Conservation (phyloP, 305 asterid species). For the Fraxinus greggii region DNA sequence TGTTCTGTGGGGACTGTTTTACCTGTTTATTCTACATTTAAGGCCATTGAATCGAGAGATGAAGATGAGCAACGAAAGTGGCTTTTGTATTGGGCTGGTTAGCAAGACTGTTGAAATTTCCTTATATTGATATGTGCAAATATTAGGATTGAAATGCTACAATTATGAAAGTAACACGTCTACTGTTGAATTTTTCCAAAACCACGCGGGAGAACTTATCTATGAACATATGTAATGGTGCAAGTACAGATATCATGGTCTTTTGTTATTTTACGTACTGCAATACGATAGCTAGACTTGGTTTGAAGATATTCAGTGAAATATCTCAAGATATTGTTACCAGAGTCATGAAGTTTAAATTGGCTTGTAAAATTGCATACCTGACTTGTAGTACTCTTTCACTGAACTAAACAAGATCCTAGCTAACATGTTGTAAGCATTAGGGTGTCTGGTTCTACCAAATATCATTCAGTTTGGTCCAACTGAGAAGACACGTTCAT, state of each 20-base stretch:
- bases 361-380: neutral
- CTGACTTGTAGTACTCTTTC: constrained; percentile 8
- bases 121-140: neutral
- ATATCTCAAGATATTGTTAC: neutral
- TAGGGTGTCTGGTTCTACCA: neutral
- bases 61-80: constrained; percentile 66
- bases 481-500: constrained; percentile 7
- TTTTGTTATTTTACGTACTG: neutral
- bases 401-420: neutral
- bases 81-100: constrained; percentile 94
- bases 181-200: neutral
- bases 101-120: constrained; percentile 23
- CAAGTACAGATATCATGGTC: neutral
- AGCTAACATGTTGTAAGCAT: constrained; percentile 8
- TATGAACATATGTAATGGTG: neutral
- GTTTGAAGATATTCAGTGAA: neutral
- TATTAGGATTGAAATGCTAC: neutral
- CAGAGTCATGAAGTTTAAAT: neutral
- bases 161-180: neutral
- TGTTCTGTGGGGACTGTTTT: constrained; percentile 79
- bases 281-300: constrained; percentile 17
- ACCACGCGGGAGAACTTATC: constrained; percentile 1
- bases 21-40: constrained; percentile 89
- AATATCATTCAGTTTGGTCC: neutral
- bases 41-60: constrained; percentile 72